phyloP scores from a whole-genome alignment of 2,329 filamentous ascomycete genomes.

The Gnomoniopsis smithogilvyi region DNA sequence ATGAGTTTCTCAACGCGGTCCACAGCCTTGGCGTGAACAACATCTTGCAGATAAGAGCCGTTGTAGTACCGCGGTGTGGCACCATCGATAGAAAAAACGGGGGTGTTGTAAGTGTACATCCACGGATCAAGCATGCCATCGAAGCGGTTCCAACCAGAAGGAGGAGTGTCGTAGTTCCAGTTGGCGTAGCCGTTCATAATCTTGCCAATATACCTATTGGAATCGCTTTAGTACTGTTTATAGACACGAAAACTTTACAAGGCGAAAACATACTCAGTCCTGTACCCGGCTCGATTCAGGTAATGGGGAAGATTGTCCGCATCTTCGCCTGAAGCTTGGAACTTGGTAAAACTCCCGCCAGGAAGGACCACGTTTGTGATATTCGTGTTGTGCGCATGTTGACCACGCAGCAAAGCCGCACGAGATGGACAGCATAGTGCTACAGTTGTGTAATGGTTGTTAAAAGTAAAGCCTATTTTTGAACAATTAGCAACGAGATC shows the following conservation, averaged over 20 bases:
- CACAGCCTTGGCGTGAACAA: slow-evolving; percentile 34
- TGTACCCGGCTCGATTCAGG: slow-evolving; percentile 66
- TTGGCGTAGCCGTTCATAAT: slow-evolving; percentile 64
- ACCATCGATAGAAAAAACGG: slow-evolving; percentile 23
- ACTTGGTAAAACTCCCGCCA: slow-evolving; percentile 64
- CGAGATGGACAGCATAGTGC: slow-evolving; percentile 61
- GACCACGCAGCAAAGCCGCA: slow-evolving; percentile 59
- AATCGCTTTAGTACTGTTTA: background rate
- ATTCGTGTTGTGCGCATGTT: slow-evolving; percentile 63
- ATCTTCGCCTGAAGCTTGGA: slow-evolving; percentile 62
- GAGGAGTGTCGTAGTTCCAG: slow-evolving; percentile 53
- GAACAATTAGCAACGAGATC: background rate
- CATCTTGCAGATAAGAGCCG: slow-evolving; percentile 37
- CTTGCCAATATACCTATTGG: slow-evolving; percentile 59
- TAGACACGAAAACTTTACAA: background rate
- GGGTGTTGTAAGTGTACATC: slow-evolving; percentile 63
- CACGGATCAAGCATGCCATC: slow-evolving; percentile 51
- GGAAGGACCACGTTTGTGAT: slow-evolving; percentile 57
- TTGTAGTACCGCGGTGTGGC: slow-evolving; percentile 24
- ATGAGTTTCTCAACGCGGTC: slow-evolving; percentile 15
- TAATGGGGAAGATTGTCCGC: slow-evolving; percentile 67
- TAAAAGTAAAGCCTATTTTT: slow-evolving; percentile 23
- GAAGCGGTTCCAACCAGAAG: slow-evolving; percentile 16
- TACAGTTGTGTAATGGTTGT: slow-evolving; percentile 59
- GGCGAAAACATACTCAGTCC: slow-evolving; percentile 47